A percentile compares a stretch with the other conserved stretches of the same genome.
phyloP scores from a whole-genome alignment of 1,139 yeast species.

The Zygosaccharomyces pseudobailii region DNA sequence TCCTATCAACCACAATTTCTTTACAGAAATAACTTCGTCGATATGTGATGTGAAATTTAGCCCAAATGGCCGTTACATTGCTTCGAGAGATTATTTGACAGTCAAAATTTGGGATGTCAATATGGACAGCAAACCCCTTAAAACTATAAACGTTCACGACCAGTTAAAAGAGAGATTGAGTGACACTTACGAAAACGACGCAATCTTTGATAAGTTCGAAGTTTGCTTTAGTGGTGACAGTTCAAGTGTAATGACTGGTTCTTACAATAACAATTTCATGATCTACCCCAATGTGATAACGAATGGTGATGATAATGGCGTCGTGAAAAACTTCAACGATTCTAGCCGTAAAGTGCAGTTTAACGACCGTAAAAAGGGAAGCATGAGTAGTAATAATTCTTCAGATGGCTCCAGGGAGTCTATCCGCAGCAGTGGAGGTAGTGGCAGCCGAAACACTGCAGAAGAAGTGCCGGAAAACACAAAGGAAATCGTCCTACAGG shows the following conservation, averaged over 20 bases:
- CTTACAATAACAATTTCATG: constrained; percentile 95
- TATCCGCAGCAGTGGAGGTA: constrained; percentile 7
- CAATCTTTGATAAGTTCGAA: constrained; percentile 97
- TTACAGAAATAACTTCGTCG: constrained; percentile 93
- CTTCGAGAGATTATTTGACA: constrained; percentile 93
- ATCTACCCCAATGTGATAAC: constrained; percentile 79
- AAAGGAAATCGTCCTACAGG: constrained; percentile 76
- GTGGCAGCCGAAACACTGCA: constrained; percentile 13
- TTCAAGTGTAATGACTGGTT: constrained; percentile 91
- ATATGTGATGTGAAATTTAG: constrained; percentile 93
- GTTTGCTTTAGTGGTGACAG: constrained; percentile 94
- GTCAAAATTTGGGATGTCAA: constrained; percentile 98
- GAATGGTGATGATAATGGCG: constrained; percentile 25
- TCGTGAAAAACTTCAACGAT: constrained; percentile 20
- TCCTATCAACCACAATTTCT: constrained; percentile 89
- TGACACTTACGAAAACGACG: constrained; percentile 97
- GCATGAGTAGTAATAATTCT: not conserved
- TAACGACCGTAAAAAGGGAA: constrained; percentile 1
- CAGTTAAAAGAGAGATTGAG: constrained; percentile 89
- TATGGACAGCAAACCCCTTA: constrained; percentile 92
- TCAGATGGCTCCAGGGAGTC: constrained; percentile 4
- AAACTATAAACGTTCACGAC: constrained; percentile 93
- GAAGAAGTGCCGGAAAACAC: constrained; percentile 2
- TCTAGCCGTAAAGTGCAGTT: constrained; percentile 5
- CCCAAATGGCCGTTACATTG: constrained; percentile 88